phyloP scores from a whole-genome alignment of 2,329 filamentous ascomycete genomes.

The Tolypocladium capitatum region DNA sequence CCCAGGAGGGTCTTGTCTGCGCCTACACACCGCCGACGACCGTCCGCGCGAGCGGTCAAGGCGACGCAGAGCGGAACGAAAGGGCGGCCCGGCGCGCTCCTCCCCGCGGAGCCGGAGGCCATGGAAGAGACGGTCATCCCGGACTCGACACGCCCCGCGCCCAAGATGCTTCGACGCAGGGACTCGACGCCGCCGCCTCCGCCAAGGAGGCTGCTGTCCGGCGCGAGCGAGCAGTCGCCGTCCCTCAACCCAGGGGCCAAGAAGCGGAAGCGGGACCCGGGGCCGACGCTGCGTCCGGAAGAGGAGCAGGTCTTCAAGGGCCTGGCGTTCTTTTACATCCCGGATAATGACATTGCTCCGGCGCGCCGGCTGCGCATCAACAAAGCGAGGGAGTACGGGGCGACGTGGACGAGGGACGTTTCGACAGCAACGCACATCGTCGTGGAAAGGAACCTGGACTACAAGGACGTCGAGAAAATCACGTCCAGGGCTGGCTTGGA shows the following conservation, averaged over 20 bases:
- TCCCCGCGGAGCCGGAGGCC: slow-evolving; percentile 6
- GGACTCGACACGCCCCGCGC: slow-evolving; percentile 9
- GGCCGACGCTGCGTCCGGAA: slow-evolving; percentile 34
- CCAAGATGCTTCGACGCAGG: slow-evolving; percentile 11
- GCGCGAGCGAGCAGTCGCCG: slow-evolving; percentile 9
- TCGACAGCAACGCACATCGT: slow-evolving; percentile 61
- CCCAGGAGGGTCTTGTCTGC: slow-evolving; percentile 7
- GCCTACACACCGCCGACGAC: background rate
- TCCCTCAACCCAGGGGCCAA: slow-evolving; percentile 15
- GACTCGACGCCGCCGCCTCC: slow-evolving; percentile 17
- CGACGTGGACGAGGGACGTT: slow-evolving; percentile 51
- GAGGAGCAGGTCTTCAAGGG: slow-evolving; percentile 44
- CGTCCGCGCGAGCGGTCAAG: slow-evolving; percentile 11
- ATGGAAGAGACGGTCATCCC: slow-evolving; percentile 16
- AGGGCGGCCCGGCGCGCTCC: slow-evolving; percentile 7
- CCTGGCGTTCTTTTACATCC: slow-evolving; percentile 64
- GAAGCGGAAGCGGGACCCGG: slow-evolving; percentile 32
- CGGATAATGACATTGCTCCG: slow-evolving; percentile 60
- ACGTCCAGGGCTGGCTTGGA: slow-evolving; percentile 9
- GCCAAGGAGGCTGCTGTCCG: slow-evolving; percentile 4
- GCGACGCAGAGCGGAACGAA: slow-evolving; percentile 16
- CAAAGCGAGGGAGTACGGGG: slow-evolving; percentile 64
- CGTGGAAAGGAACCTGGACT: slow-evolving; percentile 56
- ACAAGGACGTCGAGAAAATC: slow-evolving; percentile 46
- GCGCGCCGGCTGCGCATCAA: slow-evolving; percentile 58